Conservation (phyloP, 352 stramenopile genomes). For the Phytopythium sindhum region DNA sequence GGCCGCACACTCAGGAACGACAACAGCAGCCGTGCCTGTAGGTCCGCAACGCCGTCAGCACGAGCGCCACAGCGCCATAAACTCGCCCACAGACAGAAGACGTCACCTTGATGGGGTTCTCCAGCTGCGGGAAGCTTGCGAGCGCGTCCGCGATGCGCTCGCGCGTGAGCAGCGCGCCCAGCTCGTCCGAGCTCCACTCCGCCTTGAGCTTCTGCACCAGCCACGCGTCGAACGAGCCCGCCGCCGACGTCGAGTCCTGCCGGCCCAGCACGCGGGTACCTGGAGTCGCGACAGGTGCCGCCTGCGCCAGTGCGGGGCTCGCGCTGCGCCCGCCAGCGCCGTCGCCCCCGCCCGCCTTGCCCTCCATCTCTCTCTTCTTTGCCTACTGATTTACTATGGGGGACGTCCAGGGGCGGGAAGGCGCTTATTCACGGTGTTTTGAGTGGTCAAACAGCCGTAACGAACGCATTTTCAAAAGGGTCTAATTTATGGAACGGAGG, state of each 20-base stretch:
- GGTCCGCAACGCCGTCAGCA: neutral
- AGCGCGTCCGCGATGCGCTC: slow-evolving; percentile 58
- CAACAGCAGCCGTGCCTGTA: slow-evolving; percentile 54
- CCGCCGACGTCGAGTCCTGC: slow-evolving; percentile 13
- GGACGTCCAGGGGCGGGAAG: no score
- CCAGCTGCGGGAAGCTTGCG: slow-evolving; percentile 52
- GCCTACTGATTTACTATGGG: no score
- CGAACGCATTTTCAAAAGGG: neutral
- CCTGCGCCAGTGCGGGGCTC: neutral
- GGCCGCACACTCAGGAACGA: slow-evolving; percentile 58
- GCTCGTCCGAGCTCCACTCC: slow-evolving; percentile 73
- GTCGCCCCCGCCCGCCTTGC: neutral
- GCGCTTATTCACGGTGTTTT: no score
- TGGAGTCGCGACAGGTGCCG: neutral
- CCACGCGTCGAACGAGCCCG: slow-evolving; percentile 54
- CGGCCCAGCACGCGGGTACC: neutral
- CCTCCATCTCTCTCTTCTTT: neutral
- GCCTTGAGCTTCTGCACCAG: slow-evolving; percentile 71
- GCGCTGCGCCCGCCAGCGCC: neutral
- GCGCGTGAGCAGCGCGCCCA: slow-evolving; percentile 54
- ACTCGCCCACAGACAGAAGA: slow-evolving; percentile 1
- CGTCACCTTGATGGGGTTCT: slow-evolving; percentile 65
- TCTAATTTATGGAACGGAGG: neutral
- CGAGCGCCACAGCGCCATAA: neutral
- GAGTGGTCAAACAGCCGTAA: neutral